phyloP scores from a whole-genome alignment of 73 alveolate genomes.

The Paramecium bursaria region DNA sequence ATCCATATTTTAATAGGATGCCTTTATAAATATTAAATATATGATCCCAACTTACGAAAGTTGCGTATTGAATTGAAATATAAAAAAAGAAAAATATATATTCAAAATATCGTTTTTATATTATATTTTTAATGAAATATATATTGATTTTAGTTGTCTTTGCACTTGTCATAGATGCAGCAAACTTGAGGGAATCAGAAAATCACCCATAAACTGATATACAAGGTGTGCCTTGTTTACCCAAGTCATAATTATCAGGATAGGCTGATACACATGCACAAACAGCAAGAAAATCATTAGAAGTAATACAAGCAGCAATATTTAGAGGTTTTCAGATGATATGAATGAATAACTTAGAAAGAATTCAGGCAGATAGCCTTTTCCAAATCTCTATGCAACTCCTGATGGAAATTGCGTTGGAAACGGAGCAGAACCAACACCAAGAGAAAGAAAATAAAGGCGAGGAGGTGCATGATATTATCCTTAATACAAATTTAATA shows the following conservation, averaged over 20 bases:
- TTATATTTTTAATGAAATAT: too few species aligned
- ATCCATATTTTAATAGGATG: constrained; percentile 83
- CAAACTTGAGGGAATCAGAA: background rate
- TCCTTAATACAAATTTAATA: too few species aligned
- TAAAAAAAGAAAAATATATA: constrained; percentile 50
- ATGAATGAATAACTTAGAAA: constrained; percentile 47
- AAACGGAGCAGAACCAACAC: constrained; percentile 58
- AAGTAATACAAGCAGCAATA: background rate
- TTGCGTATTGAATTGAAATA: constrained; percentile 87
- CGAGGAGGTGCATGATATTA: too few species aligned
- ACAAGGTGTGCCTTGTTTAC: constrained; percentile 52
- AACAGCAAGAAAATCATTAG: constrained; percentile 28
- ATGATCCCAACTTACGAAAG: constrained; percentile 99
- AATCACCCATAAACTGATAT: background rate
- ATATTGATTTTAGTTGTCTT: background rate
- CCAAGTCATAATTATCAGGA: constrained; percentile 39
- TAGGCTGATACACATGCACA: constrained; percentile 35
- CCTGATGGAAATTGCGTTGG: constrained; percentile 49
- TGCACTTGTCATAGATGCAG: background rate
- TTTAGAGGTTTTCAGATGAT: constrained; percentile 29
- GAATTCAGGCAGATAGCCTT: constrained; percentile 39
- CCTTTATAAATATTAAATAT: constrained; percentile 99
- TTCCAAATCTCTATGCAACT: constrained; percentile 36
- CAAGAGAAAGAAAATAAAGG: constrained; percentile 54
- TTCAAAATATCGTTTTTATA: constrained; percentile 44